Base-by-base conservation (phyloP, 495 filamentous ascomycete genomes). In the Clavariopsis aquatica region DNA sequence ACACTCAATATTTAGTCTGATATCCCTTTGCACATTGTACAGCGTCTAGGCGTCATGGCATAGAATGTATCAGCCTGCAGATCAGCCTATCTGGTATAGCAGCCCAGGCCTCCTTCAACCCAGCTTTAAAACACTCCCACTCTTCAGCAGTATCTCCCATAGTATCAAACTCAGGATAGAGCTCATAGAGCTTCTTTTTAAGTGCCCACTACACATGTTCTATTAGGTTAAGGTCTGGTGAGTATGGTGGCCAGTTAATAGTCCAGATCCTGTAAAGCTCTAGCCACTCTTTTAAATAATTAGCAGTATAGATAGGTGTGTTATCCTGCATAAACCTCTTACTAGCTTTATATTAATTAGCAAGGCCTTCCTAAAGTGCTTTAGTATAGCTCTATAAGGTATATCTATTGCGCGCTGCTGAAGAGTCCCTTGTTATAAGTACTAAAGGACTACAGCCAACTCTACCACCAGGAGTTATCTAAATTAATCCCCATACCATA, bases 201-300 rank as follows among this genome's bases (percentile, higher is more conserved):
- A 70, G 58, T 0, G 12, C 6, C 51, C 41, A 63, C 67, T 28
- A 70, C 0, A 64, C 8, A 28, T 70, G 63, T 34, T 67, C 27
- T 24, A 62, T 70, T 8, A 57, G 67, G 52, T 70, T 66, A 13
- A 70, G 43, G 31, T 70, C 58, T 3, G 57, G 63, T 53, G 51
- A 62, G 45, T 70, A 70, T 6, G 67, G 64, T 5, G 64, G 67
- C 49, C 65, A 70, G 2, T 66, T 51, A 1, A 69, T 0, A 0
- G 36, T 29, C 47, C 29, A 29, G 26, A 66, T 46, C 0, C 64
- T 51, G 23, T 69, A 47, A 10, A 17, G 2, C 23, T 55, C 49
- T 0, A 69, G 45, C 12, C 8, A 69, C 0, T 62, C 56, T 24
- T 8, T 43, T n/a, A 22, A 4, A 1, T 9, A 17, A 3, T 8